Base-by-base conservation (phyloP, 2,329 filamentous ascomycete genomes). In the Epichloe sp. region DNA sequence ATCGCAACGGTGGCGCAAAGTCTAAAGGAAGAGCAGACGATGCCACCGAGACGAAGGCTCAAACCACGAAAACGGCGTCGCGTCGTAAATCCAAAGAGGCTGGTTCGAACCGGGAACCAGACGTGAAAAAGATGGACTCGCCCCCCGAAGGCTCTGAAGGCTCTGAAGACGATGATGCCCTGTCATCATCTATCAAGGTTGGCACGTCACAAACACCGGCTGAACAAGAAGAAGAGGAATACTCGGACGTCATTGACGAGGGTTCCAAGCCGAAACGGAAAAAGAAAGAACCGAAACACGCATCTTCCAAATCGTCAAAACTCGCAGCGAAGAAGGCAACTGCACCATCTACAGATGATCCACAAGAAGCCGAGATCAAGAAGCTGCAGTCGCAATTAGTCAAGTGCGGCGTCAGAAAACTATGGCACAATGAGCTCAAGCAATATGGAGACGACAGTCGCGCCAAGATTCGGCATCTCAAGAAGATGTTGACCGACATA, bases 381-480 rank as follows among this genome's bases (percentile, higher is more conserved):
- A 85, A 83, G 47, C 74, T 97, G 3, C 91, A 97, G 68, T 79
- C 82, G 8, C 88, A 91, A 67, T 77, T 98, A 6, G 70, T 84
- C 44, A 95, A 96, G 67, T 98, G 91, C 61, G 91, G 91, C 34
- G 80, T 96, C 51, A 85, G 88, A 49, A 97, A 96, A 64, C 79
- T 96, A 54, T 98, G 93, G 91, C 79, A 78, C 47, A 82, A 85
- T 56, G 88, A 96, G 67, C 76, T 98, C 31, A 87, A 87, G 64
- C 73, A 81, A 50, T 89, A 79, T 60, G 77, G 76, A 1, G 78
- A 83, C 51, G 86, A 90, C 23, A 64, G 77, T 4, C 85, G 82
- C 54, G 87, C 80, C 47, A 96, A 95, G 72, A 87, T 96, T 55
- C 76, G 75, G 49, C 88, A 96, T 63, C 74, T 98, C 7, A 87